Evolutionary conservation across 1,284 basidiomycete genomes (phyloP).

Genomic region (Amylostereum areolatum): DNA sequence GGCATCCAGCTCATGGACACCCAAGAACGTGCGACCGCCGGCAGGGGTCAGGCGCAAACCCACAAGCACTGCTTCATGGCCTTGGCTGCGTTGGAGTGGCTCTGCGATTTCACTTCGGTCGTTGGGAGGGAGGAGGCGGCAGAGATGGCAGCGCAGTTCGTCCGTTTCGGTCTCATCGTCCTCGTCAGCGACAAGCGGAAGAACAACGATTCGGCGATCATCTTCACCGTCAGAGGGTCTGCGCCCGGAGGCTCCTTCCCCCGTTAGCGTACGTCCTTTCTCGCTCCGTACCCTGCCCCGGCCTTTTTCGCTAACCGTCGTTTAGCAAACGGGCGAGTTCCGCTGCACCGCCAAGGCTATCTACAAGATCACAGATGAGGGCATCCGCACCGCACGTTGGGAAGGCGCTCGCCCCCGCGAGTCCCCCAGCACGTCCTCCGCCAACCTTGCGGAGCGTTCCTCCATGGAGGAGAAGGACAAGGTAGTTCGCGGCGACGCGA

Average conservation of each 20-base stretch:
- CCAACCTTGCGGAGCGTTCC: constrained; percentile 47
- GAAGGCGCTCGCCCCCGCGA: constrained; percentile 38
- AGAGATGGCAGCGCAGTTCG: constrained; percentile 96
- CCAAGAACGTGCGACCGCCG: constrained; percentile 51
- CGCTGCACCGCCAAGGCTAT: constrained; percentile 91
- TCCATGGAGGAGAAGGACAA: constrained; percentile 37
- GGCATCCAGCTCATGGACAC: constrained; percentile 69
- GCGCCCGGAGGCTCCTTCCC: constrained; percentile 66
- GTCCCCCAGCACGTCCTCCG: constrained; percentile 61
- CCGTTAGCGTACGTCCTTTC: constrained; percentile 54
- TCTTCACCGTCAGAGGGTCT: constrained; percentile 84
- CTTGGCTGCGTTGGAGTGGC: constrained; percentile 88
- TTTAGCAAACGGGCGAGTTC: constrained; percentile 86
- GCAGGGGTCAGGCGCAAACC: constrained; percentile 33
- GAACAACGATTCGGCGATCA: constrained; percentile 83
- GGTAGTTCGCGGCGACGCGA: constrained; percentile 42
- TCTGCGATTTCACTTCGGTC: constrained; percentile 95
- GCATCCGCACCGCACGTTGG: constrained; percentile 82
- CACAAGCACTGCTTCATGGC: constrained; percentile 86
- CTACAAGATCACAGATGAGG: constrained; percentile 92
- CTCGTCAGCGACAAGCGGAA: constrained; percentile 86
- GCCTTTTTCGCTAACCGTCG: constrained; percentile 11
- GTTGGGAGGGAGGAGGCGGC: constrained; percentile 96
- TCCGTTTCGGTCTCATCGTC: constrained; percentile 86
- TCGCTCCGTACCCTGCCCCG: constrained; percentile 4